Evolutionary conservation across 108 stramenopile genomes (phyloP).

Genomic region (Cyclotella baltica): DNA sequence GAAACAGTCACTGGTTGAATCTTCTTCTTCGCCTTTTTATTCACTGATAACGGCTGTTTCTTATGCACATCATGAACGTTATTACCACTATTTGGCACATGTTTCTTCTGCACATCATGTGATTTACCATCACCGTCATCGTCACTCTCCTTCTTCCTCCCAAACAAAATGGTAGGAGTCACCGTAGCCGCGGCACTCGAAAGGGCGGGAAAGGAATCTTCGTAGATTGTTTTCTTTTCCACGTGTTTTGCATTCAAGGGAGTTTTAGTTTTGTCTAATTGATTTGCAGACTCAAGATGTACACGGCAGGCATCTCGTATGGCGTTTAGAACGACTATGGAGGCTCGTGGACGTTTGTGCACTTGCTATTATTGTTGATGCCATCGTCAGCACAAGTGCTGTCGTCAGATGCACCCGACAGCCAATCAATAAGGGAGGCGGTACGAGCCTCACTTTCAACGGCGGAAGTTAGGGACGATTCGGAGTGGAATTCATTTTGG

Average conservation of each 20-base stretch:
- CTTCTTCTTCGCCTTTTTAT: slow-evolving; percentile 17
- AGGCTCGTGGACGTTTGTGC: slow-evolving; percentile 44
- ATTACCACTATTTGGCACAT: not conserved
- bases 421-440: slow-evolving; percentile 35
- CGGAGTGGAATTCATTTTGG: slow-evolving; percentile 31
- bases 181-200: slow-evolving; percentile 22
- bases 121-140: not conserved
- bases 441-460: slow-evolving; percentile 40
- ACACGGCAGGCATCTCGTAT: slow-evolving; percentile 81
- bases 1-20: slow-evolving; percentile 30
- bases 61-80: not conserved
- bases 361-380: not conserved
- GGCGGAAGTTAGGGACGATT: slow-evolving; percentile 35
- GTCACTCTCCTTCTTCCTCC: slow-evolving; percentile 31
- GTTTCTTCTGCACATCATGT: not conserved
- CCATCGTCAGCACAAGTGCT: not conserved
- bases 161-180: slow-evolving; percentile 37
- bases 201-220: slow-evolving; percentile 62
- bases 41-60: not conserved
- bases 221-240: slow-evolving; percentile 29
- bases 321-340: slow-evolving; percentile 74
- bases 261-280: not conserved
- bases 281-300: slow-evolving; percentile 51
- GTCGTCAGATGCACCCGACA: slow-evolving; percentile 19
- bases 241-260: not conserved